Conservation (phyloP, 202 grass and related monocot genomes). For the Tripidium arundinaceum region DNA sequence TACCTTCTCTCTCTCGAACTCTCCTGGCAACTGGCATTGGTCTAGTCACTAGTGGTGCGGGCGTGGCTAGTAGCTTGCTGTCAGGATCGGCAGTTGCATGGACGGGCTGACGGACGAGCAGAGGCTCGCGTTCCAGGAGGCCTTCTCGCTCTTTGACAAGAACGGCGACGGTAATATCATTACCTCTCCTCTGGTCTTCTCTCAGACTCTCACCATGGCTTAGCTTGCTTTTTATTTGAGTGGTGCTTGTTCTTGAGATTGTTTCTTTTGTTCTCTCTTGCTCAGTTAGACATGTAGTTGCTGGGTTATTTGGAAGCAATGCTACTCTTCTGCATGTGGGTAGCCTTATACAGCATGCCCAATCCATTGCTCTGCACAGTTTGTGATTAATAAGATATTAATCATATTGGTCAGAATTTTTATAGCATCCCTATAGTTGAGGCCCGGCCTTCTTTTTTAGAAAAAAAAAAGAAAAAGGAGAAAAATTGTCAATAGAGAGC, state of each 20-base stretch:
- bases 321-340: background rate
- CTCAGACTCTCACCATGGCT: background rate
- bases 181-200: background rate
- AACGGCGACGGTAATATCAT: constrained; percentile 58
- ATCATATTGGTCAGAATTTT: background rate
- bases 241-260: background rate
- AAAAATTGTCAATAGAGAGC: background rate
- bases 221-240: background rate
- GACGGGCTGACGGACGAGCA: constrained; percentile 62
- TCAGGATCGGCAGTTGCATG: constrained; percentile 19
- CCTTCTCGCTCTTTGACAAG: constrained; percentile 76
- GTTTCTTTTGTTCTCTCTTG: background rate
- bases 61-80: background rate
- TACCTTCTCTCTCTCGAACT: background rate
- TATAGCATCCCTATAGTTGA: background rate
- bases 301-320: background rate
- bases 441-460: background rate
- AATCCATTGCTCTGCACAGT: background rate
- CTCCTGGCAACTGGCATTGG: background rate
- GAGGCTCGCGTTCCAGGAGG: constrained; percentile 52
- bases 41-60: background rate
- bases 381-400: background rate
- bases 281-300: background rate
- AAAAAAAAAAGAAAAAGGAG: too few relatives aligned
- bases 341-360: background rate